Evolutionary conservation across 176 grass and related monocot genomes (phyloP), one percentile per base, ranked within the genome.

Genomic region (Secale cereale): DNA sequence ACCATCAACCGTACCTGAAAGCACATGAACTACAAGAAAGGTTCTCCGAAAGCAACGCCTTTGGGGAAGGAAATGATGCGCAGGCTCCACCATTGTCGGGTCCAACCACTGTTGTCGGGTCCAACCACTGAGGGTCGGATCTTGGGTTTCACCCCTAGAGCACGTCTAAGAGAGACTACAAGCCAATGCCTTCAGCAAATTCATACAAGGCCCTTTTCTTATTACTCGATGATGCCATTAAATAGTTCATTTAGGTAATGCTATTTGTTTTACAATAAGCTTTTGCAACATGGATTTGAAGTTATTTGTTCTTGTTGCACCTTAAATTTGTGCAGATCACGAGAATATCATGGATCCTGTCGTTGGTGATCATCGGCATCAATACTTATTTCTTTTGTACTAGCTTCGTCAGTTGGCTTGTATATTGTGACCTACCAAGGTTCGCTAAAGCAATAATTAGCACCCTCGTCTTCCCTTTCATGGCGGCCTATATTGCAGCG

Each of bases 331-430:
- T 93, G 56, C 60, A 95, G 93, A 85, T 92, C 78, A 90, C 88
- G 20, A 76, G 87, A 85, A 19, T 87, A 26, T 78, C 91, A n/a
- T 89, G 93, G 91, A 80, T 92, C 17, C 83, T 95, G 46, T 89
- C 88, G 4, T 60, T 61, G 27, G 41, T 87, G 70, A 77, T 95
- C 25, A 87, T 91, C 28, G 83, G 90, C 61, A 85, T 92, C 86
- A 95, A 95, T 46, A 54, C 92, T 20, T 95, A 95, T 82, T 92
- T 92, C 82, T 82, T 95, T 59, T 87, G 87, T 50, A 95, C 83
- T 25, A 88, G 79, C 61, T 90, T 92, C 65, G 70, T 92, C 27
- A 56, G 37, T 56, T 95, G 90, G 85, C 62, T 94, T 61, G 83
- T 92, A 28, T 66, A 92, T 35, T 83, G 78, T 79, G 83, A 86